Evolutionary conservation across 352 stramenopile genomes (phyloP), one percentile per base, ranked within the genome.

Genomic region (Phytophthora megakarya): DNA sequence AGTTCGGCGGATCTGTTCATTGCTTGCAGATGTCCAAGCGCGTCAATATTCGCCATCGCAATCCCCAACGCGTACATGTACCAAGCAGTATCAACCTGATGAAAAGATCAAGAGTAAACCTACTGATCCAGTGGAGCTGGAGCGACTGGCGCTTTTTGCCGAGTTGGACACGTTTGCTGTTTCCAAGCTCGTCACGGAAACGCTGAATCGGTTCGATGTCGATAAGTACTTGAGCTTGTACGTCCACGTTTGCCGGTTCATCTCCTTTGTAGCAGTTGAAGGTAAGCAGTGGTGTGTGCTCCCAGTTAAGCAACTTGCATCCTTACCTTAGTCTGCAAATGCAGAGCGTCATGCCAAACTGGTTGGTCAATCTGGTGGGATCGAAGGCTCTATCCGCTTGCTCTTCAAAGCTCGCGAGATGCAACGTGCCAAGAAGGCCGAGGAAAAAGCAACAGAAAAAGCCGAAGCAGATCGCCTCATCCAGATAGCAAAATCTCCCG

Each of bases 371-470:
- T 56, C 48, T 18, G 84, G 84, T 16, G 81, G 81, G 15, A 77
- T 89, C 19, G 63, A 90, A 73, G 84, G 81, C 22, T 73, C 76
- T 13, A 83, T 90, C 26, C 72, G 67, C 2, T 64, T 90, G 42
- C 62, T 93, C 7, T 82, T 88, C 49, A 76, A 80, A 48, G 81
- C 81, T 25, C 70, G 78, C 7, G 76, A 85, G 40, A 74, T 90
- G 66, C 76, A 88, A 16, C 77, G 81, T 9, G 58, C 80, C 26
- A 83, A 80, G 49, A 78, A 76, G 30, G 56, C 65, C 15, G 46
- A 42, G 3, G 72, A 82, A 49, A 75, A 78, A 18, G 68, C 75
- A 11, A 44, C 37, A 3, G 72, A 82, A 49, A 75, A 78, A 18
- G 68, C 75, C 18, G 72, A 80, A 45, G 61, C 55, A 32, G 71